Evolutionary conservation across 1,284 basidiomycete species (phyloP), one percentile per base, ranked within the genome.

Genomic region (Moesziomyces antarcticus): DNA sequence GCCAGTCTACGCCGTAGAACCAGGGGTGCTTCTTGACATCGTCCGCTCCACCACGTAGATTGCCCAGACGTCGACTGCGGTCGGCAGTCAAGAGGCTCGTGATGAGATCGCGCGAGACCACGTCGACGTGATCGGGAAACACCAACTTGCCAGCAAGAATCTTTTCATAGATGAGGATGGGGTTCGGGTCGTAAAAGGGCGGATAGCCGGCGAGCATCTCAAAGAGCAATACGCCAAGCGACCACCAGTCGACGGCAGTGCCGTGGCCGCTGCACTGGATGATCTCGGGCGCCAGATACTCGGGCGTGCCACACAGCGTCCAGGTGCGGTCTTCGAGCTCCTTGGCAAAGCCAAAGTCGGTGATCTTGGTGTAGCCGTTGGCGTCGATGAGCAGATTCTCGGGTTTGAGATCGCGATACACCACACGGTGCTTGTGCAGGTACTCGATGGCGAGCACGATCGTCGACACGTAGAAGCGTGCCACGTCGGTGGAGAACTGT

Each of bases 1-100:
- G 71, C 87, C 87, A 87, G 63, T 87, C 86, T 13, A 87, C 86
- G n/a, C 86, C 86, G 3, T 83, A 79, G 70, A 87, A 87, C 86
- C 86, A 87, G 3, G 81, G 67, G 75, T 87, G 86, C 30, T 77
- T 82, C 85, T 86, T 86, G 25, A 87, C 85, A 65, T 87, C 87
- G 57, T 79, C 81, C 1, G 86, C 85, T 4, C 87, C 87, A 16
- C 85, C 86, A 46, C 85, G 77, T 35, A 87, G 73, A 71, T 87
- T 87, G 20, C 87, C 87, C 13, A 87, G 75, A 18, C 87, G 82
- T 61, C 85, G 85, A 41, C 84, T 85, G 35, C 86, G 81, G 70
- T 87, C 86, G 7, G 85, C 79, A 0, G 85, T 86, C 55, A 87
- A 79, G 6, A 87, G 79, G 7, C 85, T 84, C 11, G 85, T 82